A percentile compares a stretch with the other conserved stretches of the same genome.
These are phyloP conservation scores for Collybia sordida DNA, from an alignment of 768 basidiomycete species.

Conservation along the genomic window DNA sequence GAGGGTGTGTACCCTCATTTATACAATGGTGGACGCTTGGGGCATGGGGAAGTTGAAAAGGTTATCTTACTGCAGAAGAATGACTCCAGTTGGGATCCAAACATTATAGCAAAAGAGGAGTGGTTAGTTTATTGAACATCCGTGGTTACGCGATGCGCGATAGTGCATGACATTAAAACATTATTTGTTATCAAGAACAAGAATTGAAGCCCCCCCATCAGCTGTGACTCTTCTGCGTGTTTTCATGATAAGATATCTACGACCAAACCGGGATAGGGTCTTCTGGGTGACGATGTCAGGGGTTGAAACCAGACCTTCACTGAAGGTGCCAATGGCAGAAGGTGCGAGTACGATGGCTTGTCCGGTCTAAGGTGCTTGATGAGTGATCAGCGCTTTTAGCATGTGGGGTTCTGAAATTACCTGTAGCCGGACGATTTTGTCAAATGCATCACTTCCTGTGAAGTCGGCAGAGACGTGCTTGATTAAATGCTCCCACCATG, in stretches of 20 bases:
- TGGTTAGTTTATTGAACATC: slow-evolving; percentile 35
- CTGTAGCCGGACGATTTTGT: slow-evolving; percentile 63
- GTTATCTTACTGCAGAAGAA: slow-evolving; percentile 26
- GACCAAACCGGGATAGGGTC: slow-evolving; percentile 49
- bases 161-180: not conserved
- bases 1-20: slow-evolving; percentile 55
- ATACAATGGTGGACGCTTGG: slow-evolving; percentile 45
- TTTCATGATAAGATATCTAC: slow-evolving; percentile 59
- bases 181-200: slow-evolving; percentile 28
- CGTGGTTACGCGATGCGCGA: too few relatives aligned
- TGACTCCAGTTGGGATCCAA: slow-evolving; percentile 30
- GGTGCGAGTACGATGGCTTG: slow-evolving; percentile 71
- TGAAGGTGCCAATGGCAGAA: slow-evolving; percentile 51
- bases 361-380: slow-evolving; percentile 50
- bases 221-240: slow-evolving; percentile 59
- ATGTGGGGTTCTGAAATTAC: slow-evolving; percentile 29
- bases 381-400: not conserved
- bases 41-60: slow-evolving; percentile 44
- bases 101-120: slow-evolving; percentile 5
- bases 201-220: slow-evolving; percentile 65
- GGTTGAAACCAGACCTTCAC: slow-evolving; percentile 11
- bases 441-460: slow-evolving; percentile 57
- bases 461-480: slow-evolving; percentile 70
- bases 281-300: not conserved
- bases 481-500: slow-evolving; percentile 72